Conservation (phyloP, 208 protist genomes). For the Leishmania martiniquensis region DNA sequence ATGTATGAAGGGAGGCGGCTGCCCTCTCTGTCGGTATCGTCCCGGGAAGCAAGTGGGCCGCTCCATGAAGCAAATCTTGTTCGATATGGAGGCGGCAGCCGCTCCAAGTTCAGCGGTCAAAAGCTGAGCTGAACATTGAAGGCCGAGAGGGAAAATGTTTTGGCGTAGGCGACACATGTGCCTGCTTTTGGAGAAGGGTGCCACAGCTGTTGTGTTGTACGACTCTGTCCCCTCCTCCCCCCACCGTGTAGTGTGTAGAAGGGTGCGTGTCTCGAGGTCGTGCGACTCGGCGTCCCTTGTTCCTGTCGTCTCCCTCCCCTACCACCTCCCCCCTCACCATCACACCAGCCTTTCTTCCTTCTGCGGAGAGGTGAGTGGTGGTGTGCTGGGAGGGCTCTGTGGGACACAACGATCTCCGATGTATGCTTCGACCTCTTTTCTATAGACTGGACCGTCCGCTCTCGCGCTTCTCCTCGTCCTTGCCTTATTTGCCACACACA, state of each 20-base stretch:
- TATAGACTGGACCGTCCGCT: neutral
- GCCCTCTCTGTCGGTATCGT: slow-evolving; percentile 90
- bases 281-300: neutral
- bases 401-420: neutral
- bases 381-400: neutral
- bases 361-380: neutral
- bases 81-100: slow-evolving; percentile 31
- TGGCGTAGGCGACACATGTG: neutral
- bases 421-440: neutral
- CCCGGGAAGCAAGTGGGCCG: slow-evolving; percentile 58
- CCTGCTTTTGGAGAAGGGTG: neutral
- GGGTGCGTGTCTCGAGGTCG: neutral
- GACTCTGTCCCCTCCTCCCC: neutral
- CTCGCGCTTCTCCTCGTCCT: neutral
- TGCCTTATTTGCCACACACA: neutral
- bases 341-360: too few relatives aligned
- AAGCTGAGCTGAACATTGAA: neutral
- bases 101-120: neutral
- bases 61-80: slow-evolving; percentile 68
- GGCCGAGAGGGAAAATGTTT: neutral
- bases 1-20: slow-evolving; percentile 87
- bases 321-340: neutral
- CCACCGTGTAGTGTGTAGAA: neutral
- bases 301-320: neutral
- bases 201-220: neutral